These are phyloP conservation scores for Phialophora tarda DNA, from an alignment of 2,329 filamentous ascomycete genomes.

Conservation along the genomic window DNA sequence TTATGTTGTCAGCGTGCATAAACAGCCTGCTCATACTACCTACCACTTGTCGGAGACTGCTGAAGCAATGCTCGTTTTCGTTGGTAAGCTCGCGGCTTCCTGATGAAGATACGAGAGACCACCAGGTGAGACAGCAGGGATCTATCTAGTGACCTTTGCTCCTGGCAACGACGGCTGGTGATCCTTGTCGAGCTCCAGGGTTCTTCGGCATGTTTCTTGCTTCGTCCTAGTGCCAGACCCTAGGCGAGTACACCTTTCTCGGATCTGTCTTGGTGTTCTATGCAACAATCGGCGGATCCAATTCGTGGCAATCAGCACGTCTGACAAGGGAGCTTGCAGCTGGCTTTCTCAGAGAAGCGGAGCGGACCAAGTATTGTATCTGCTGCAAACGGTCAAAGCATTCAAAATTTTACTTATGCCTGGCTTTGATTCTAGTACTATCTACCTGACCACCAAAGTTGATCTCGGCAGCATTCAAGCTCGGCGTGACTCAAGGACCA, in stretches of 20 bases:
- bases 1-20: background rate
- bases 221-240: background rate
- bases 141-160: background rate
- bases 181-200: background rate
- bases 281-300: background rate
- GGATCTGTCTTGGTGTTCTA: background rate
- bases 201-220: background rate
- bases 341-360: background rate
- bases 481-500: background rate
- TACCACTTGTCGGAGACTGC: background rate
- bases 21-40: background rate
- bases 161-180: background rate
- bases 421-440: background rate
- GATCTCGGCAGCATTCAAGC: background rate
- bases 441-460: background rate
- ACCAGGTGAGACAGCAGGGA: background rate
- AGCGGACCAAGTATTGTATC: background rate
- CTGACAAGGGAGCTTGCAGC: background rate
- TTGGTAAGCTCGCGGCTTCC: background rate
- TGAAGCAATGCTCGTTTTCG: background rate
- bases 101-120: background rate
- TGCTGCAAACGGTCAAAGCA: background rate
- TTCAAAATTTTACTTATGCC: background rate
- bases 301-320: background rate
- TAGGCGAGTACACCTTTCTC: background rate